Conservation (phyloP, 345 rosid genomes). For the Sapria himalayana region DNA sequence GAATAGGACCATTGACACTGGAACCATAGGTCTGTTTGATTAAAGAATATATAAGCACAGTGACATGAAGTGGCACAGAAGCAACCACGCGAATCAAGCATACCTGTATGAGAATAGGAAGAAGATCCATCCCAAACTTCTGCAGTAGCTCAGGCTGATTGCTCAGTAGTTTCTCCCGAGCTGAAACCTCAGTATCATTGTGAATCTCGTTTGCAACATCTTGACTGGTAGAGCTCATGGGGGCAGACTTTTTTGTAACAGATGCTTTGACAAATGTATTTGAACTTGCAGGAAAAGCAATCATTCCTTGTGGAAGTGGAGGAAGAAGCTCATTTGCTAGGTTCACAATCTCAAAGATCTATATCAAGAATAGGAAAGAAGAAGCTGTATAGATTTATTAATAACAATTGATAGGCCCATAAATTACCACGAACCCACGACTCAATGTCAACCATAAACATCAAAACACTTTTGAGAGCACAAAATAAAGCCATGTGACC, state of each 20-base stretch:
- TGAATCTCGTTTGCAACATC: conserved; percentile 40
- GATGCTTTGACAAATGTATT: conserved; percentile 59
- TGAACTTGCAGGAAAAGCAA: conserved; percentile 63
- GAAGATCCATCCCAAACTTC: conserved; percentile 94
- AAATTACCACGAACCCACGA: too few relatives aligned
- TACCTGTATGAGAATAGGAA: conserved; percentile 92
- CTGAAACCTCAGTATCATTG: conserved; percentile 35
- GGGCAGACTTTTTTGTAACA: conserved; percentile 35
- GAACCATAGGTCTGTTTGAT: conserved; percentile 78
- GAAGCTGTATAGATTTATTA: too few relatives aligned
- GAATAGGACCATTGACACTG: conserved; percentile 81
- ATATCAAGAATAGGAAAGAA: conserved; percentile 1
- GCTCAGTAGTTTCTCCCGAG: conserved; percentile 61
- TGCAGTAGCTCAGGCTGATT: conserved; percentile 88
- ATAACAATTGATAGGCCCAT: too few relatives aligned
- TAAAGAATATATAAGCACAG: conserved; percentile 3
- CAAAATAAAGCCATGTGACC: too few relatives aligned
- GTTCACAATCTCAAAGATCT: conserved; percentile 99
- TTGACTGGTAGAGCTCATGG: conserved; percentile 45
- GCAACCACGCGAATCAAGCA: too few relatives aligned
- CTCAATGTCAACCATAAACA: too few relatives aligned
- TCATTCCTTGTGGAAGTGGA: conserved; percentile 77
- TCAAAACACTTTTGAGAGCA: too few relatives aligned
- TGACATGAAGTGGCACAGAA: not conserved
- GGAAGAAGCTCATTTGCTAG: conserved; percentile 98